Conservation (phyloP, 1,284 basidiomycete genomes). For the Anthracocystis panici-leucophaei region DNA sequence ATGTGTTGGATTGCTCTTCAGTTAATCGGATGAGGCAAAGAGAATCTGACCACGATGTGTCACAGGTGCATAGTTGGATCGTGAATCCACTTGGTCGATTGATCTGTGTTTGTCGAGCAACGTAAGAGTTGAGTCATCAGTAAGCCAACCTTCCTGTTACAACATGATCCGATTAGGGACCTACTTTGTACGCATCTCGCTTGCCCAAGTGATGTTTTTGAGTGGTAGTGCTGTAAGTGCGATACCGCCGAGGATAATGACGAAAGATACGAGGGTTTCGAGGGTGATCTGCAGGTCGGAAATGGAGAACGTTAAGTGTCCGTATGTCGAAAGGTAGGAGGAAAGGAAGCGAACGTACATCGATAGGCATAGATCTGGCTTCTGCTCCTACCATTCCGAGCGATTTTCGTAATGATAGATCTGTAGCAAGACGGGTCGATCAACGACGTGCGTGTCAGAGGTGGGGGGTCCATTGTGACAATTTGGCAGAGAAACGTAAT, state of each 20-base stretch:
- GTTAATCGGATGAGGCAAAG: constrained; percentile 43
- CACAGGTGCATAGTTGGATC: constrained; percentile 79
- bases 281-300: constrained; percentile 75
- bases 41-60: constrained; percentile 75
- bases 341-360: constrained; percentile 35
- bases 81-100: constrained; percentile 83
- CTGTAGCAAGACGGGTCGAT: constrained; percentile 11
- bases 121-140: not conserved
- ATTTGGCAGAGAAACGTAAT: too few species aligned
- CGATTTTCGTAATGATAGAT: constrained; percentile 54
- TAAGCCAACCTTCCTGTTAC: not conserved
- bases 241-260: constrained; percentile 79
- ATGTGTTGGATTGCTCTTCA: not conserved
- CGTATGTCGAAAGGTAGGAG: not conserved
- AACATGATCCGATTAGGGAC: constrained; percentile 5
- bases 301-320: not conserved
- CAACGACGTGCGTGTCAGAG: not conserved
- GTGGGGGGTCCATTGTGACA: too few species aligned
- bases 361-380: constrained; percentile 45
- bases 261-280: constrained; percentile 77
- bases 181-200: constrained; percentile 85
- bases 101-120: constrained; percentile 72
- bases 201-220: constrained; percentile 87
- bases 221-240: constrained; percentile 77
- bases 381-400: constrained; percentile 47